A percentile compares a stretch with the other conserved stretches of the same genome.
phyloP scores from a whole-genome alignment of 2,329 filamentous ascomycete genomes.

The Fusarium cyanostomum region DNA sequence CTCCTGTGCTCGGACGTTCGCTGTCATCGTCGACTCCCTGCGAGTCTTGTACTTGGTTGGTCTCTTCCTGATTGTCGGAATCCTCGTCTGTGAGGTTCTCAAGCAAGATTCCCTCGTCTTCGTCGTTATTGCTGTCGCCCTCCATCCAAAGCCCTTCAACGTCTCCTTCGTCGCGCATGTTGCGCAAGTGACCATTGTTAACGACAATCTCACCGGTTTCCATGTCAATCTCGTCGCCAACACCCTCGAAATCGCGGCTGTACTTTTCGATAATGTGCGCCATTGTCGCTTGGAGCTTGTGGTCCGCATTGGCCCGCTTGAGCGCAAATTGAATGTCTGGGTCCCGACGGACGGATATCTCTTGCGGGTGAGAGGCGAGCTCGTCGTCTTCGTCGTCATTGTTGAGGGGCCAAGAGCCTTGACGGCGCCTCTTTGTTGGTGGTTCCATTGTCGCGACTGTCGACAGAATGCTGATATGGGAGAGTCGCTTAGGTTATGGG shows the following conservation, averaged over 20 bases:
- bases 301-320: slow-evolving; percentile 72
- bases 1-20: not conserved
- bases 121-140: slow-evolving; percentile 46
- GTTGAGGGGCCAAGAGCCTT: slow-evolving; percentile 53
- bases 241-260: slow-evolving; percentile 79
- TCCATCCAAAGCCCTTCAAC: slow-evolving; percentile 46
- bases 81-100: slow-evolving; percentile 45
- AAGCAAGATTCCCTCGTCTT: slow-evolving; percentile 49
- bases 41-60: slow-evolving; percentile 19
- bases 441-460: slow-evolving; percentile 60
- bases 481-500: not conserved
- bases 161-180: slow-evolving; percentile 66
- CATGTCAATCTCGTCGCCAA: slow-evolving; percentile 91
- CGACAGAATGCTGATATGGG: not conserved
- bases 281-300: slow-evolving; percentile 81
- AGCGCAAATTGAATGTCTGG: slow-evolving; percentile 60
- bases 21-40: slow-evolving; percentile 3
- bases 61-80: slow-evolving; percentile 28
- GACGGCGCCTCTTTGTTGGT: slow-evolving; percentile 67
- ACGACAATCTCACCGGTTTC: slow-evolving; percentile 84
- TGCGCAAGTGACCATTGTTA: slow-evolving; percentile 84
- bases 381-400: slow-evolving; percentile 53
- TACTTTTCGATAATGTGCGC: slow-evolving; percentile 93
- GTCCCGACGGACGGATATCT: slow-evolving; percentile 52
- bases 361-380: slow-evolving; percentile 57